Evolutionary conservation across 1,139 yeast genomes (phyloP).

Genomic region (Pichia kudriavzevii): DNA sequence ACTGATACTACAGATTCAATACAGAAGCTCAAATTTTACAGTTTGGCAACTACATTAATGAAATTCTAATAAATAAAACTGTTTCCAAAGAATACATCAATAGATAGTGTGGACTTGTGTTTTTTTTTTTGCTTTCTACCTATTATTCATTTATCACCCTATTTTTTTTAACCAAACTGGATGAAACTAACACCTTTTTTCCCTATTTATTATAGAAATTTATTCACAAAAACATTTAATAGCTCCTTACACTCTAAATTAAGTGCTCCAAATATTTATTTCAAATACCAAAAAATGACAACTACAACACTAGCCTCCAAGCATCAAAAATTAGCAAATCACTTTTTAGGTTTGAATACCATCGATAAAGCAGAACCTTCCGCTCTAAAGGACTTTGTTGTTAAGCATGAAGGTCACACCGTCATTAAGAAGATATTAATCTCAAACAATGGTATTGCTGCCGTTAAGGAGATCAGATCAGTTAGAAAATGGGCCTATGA

Average conservation of each 20-base stretch:
- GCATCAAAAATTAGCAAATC: constrained; percentile 44
- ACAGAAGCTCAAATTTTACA: too few species aligned
- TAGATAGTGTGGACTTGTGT: too few species aligned
- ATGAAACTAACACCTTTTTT: constrained; percentile 11
- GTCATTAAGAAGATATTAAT: constrained; percentile 82
- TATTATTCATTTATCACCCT: neutral
- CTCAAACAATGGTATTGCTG: constrained; percentile 98
- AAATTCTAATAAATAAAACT: too few species aligned
- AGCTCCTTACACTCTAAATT: neutral
- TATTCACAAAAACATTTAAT: constrained; percentile 3
- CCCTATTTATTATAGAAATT: constrained; percentile 2
- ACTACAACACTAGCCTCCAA: constrained; percentile 13
- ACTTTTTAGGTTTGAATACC: constrained; percentile 77
- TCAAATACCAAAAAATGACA: constrained; percentile 7
- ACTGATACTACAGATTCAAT: too few species aligned
- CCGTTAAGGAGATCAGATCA: constrained; percentile 95
- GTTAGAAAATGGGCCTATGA: constrained; percentile 98
- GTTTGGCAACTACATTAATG: too few species aligned
- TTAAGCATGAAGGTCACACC: constrained; percentile 86
- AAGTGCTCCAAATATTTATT: neutral
- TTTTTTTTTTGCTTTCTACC: neutral
- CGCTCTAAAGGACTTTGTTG: constrained; percentile 79
- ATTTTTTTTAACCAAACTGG: too few species aligned
- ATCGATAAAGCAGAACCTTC: constrained; percentile 66
- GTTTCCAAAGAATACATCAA: too few species aligned